phyloP scores from a whole-genome alignment of 2,329 filamentous ascomycete species.

The Microsporum audouinii region DNA sequence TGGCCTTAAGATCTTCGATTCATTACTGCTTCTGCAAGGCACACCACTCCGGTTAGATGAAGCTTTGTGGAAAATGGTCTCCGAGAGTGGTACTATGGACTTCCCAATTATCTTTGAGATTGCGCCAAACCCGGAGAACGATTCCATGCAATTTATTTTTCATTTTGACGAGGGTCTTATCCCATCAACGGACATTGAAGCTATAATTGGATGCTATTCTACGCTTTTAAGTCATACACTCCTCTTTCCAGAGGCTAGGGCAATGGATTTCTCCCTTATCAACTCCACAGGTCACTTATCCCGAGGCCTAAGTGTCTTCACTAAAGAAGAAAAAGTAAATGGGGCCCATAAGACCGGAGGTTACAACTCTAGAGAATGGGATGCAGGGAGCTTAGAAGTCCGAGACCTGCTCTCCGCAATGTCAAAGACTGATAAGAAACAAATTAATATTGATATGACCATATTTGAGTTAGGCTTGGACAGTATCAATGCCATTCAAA shows the following conservation, averaged over 20 bases:
- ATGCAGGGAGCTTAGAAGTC: conserved; percentile 41
- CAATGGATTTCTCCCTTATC: conserved; percentile 16
- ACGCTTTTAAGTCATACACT: conserved; percentile 25
- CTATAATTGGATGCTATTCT: conserved; percentile 23
- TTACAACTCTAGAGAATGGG: conserved; percentile 33
- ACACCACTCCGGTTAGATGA: conserved; percentile 35
- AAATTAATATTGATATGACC: conserved; percentile 52
- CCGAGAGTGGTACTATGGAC: conserved; percentile 47
- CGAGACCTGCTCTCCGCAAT: conserved; percentile 49
- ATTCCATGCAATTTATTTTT: conserved; percentile 49
- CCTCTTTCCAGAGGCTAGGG: conserved; percentile 23
- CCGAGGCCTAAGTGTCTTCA: conserved; percentile 10
- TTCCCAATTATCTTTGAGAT: conserved; percentile 69
- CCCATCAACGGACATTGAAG: conserved; percentile 15
- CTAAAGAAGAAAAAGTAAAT: not conserved
- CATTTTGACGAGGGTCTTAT: conserved; percentile 44
- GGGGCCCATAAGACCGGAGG: conserved; percentile 7
- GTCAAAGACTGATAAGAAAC: conserved; percentile 39
- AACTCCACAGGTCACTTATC: not conserved
- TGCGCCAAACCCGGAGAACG: conserved; percentile 42
- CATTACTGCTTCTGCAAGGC: conserved; percentile 67
- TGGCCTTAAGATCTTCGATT: conserved; percentile 59
- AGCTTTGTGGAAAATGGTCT: conserved; percentile 40
- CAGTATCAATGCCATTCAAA: conserved; percentile 74
- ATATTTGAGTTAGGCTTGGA: conserved; percentile 85